Evolutionary conservation across 2,329 filamentous ascomycete genomes (phyloP).

Genomic region (Penicillium sp.): DNA sequence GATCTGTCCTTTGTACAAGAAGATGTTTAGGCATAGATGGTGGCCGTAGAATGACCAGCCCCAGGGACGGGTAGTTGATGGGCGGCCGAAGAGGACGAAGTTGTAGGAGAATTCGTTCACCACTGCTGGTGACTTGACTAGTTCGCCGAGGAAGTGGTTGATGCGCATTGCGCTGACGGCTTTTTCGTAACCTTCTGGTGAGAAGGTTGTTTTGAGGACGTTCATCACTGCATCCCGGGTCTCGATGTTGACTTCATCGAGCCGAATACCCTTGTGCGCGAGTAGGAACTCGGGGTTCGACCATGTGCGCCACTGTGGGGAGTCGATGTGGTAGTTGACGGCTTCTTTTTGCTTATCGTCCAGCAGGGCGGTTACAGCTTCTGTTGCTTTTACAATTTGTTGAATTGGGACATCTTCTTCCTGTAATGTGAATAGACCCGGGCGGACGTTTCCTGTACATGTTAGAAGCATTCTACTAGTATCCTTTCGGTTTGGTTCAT

Average conservation of each 20-base stretch:
- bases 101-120: conserved; percentile 78
- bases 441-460: conserved; percentile 50
- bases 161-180: conserved; percentile 69
- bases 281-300: conserved; percentile 73
- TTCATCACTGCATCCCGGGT: conserved; percentile 54
- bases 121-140: conserved; percentile 61
- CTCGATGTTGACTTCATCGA: conserved; percentile 59
- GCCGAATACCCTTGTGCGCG: conserved; percentile 65
- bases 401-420: conserved; percentile 65
- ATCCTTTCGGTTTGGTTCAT: conserved; percentile 13
- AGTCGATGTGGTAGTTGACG: conserved; percentile 63
- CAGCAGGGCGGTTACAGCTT: conserved; percentile 50
- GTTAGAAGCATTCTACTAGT: conserved; percentile 1
- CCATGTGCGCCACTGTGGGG: conserved; percentile 69
- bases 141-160: conserved; percentile 71
- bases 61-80: conserved; percentile 61
- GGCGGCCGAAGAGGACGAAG: conserved; percentile 67
- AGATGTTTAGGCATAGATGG: conserved; percentile 71
- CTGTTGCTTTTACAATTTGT: conserved; percentile 55
- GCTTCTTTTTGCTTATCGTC: conserved; percentile 50
- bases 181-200: conserved; percentile 69
- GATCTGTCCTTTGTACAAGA: conserved; percentile 65
- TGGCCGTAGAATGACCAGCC: conserved; percentile 76
- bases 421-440: conserved; percentile 57
- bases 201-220: conserved; percentile 61